Conservation (phyloP, 768 basidiomycete species). For the Xerocomus spinulosus region DNA sequence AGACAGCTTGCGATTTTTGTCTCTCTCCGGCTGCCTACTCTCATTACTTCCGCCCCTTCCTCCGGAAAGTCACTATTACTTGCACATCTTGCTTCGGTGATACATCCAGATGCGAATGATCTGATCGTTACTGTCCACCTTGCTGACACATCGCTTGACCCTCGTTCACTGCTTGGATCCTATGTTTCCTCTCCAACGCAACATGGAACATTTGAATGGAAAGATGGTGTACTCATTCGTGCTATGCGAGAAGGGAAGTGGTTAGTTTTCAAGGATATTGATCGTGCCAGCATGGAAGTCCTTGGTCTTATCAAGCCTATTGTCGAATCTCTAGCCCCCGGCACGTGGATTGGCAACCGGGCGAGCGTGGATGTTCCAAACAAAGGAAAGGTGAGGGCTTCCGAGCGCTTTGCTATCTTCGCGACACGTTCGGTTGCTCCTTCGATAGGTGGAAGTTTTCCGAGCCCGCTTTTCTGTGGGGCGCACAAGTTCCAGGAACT, state of each 20-base stretch:
- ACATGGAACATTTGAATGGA: slow-evolving; percentile 93
- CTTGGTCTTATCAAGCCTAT: slow-evolving; percentile 84
- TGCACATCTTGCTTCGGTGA: slow-evolving; percentile 62
- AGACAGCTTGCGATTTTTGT: slow-evolving; percentile 58
- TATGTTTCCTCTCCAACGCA: slow-evolving; percentile 82
- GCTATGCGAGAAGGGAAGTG: slow-evolving; percentile 88
- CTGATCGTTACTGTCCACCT: slow-evolving; percentile 85
- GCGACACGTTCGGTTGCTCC: slow-evolving; percentile 73
- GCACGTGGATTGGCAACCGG: slow-evolving; percentile 71
- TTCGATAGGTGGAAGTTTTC: slow-evolving; percentile 44
- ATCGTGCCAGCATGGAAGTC: slow-evolving; percentile 85
- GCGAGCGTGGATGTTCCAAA: slow-evolving; percentile 71
- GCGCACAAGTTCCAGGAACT: slow-evolving; percentile 81
- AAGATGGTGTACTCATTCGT: slow-evolving; percentile 87
- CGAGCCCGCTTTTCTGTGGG: slow-evolving; percentile 72
- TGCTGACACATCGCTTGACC: slow-evolving; percentile 92
- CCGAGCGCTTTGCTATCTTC: slow-evolving; percentile 79
- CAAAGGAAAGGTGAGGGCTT: slow-evolving; percentile 68
- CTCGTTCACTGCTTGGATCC: slow-evolving; percentile 88
- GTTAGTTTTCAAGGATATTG: slow-evolving; percentile 91
- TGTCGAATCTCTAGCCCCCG: slow-evolving; percentile 62
- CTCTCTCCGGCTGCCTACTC: slow-evolving; percentile 67
- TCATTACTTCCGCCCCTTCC: slow-evolving; percentile 82
- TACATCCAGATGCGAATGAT: slow-evolving; percentile 57
- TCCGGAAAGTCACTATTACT: slow-evolving; percentile 84